Base-by-base conservation (phyloP, 2,329 filamentous ascomycete species). In the Penicillium digitatum region DNA sequence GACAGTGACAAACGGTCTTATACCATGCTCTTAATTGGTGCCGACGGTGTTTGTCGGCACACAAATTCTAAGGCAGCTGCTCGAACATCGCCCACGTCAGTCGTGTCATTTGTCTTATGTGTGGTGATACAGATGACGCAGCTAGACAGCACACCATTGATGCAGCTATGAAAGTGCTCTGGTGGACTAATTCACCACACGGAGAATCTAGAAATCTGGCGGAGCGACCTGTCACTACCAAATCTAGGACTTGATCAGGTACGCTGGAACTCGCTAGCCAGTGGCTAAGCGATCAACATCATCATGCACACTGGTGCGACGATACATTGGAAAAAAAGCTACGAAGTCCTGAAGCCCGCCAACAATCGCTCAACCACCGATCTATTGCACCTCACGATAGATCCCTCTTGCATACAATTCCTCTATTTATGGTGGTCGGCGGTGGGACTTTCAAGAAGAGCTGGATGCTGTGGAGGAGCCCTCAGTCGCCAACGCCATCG, bases 11-110 rank as follows among this genome's bases (percentile, higher is more conserved):
- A 1, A 5, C n/a, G 12, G 6, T 7, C 16, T 12, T 27, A 11
- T 3, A 62, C 48, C 10, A 51, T 62, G n/a, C 55, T 65, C 39
- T 34, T 67, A 10, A 67, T 61, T 1, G 63, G 64, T 22, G 62
- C 56, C 0, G 64, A 53, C 24, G 64, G 63, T 16, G n/a, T 66
- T 62, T 51, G 49, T 67, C 22, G 64, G 64, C 6, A 63, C 58
- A 3, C 55, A 61, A 18, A 60, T 67, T n/a, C 46, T 67, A 14
- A 54, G 57, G 16, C 54, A 65, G 31, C 52, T 67, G 9, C 55
- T 46, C 24, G 42, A 42, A 10, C 44, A 50, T 18, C 22, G n/a
- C 31, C 4, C 43, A 57, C 12, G 54, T 66, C 1, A 37, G 45
- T 2, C 57, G 50, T 2, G 49, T 65, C 29, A 52, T 62, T 31